These are phyloP conservation scores for Puccinia novopanici DNA, from an alignment of 1,284 basidiomycete genomes.

Conservation along the genomic window DNA sequence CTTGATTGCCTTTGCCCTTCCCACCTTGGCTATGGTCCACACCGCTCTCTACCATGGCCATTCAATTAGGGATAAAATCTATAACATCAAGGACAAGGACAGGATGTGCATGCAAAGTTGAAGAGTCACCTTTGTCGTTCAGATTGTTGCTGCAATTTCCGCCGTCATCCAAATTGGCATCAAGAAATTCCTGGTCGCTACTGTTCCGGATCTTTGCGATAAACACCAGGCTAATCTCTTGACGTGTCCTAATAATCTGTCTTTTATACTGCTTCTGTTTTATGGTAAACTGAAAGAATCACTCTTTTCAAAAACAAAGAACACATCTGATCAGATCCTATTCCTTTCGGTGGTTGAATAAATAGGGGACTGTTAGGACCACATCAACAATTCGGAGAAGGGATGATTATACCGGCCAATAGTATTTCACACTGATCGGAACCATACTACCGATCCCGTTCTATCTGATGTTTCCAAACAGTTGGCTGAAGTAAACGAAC, in stretches of 20 bases:
- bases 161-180: conserved; percentile 83
- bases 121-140: conserved; percentile 60
- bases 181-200: conserved; percentile 77
- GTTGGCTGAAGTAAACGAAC: conserved; percentile 68
- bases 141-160: conserved; percentile 48
- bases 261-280: conserved; percentile 81
- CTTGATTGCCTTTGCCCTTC: conserved; percentile 79
- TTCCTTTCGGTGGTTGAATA: neutral
- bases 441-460: conserved; percentile 79
- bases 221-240: conserved; percentile 69
- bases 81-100: conserved; percentile 73
- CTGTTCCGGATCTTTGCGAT: conserved; percentile 76
- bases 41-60: conserved; percentile 83
- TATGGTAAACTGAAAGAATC: conserved; percentile 68
- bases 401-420: conserved; percentile 77
- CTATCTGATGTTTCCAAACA: conserved; percentile 75
- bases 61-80: conserved; percentile 72
- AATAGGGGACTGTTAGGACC: conserved; percentile 74
- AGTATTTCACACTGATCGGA: conserved; percentile 75
- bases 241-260: conserved; percentile 81
- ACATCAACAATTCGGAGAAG: conserved; percentile 69
- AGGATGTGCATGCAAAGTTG: conserved; percentile 92
- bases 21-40: conserved; percentile 84
- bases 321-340: neutral
- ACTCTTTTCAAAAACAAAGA: neutral